A percentile compares a stretch with the other conserved stretches of the same genome.
These are phyloP conservation scores for Kodamaea sp. DNA, from an alignment of 1,139 yeast species.

Conservation along the genomic window DNA sequence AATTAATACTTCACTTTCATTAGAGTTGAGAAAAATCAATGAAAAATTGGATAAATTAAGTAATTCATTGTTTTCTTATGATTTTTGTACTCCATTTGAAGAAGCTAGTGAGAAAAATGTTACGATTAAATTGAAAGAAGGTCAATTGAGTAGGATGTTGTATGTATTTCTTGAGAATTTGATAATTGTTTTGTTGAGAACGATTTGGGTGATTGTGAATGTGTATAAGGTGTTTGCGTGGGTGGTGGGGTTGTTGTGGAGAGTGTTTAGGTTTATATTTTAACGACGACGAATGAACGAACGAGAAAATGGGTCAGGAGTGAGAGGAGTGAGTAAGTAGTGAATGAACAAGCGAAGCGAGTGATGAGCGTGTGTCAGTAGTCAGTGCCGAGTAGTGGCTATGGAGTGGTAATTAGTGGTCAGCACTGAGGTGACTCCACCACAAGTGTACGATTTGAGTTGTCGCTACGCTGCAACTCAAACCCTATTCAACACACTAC, in stretches of 20 bases:
- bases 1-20: constrained; percentile 73
- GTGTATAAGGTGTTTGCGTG: constrained; percentile 42
- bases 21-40: constrained; percentile 66
- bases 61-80: constrained; percentile 27
- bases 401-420: background rate
- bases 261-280: constrained; percentile 30
- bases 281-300: constrained; percentile 1
- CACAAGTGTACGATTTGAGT: no score
- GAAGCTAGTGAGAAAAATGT: constrained; percentile 5
- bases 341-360: no score
- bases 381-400: background rate
- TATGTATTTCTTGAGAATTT: constrained; percentile 40
- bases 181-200: constrained; percentile 64
- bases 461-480: no score
- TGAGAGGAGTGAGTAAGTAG: no score
- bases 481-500: constrained; percentile 20
- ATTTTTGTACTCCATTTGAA: constrained; percentile 17
- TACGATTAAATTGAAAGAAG: constrained; percentile 23
- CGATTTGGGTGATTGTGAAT: constrained; percentile 68
- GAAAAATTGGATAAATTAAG: constrained; percentile 64
- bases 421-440: background rate
- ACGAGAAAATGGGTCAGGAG: no score
- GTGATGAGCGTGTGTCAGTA: no score
- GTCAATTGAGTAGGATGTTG: constrained; percentile 28
- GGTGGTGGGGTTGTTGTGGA: constrained; percentile 33